phyloP scores from a whole-genome alignment of 2,329 filamentous ascomycete species.

The Pleomassaria siparia region DNA sequence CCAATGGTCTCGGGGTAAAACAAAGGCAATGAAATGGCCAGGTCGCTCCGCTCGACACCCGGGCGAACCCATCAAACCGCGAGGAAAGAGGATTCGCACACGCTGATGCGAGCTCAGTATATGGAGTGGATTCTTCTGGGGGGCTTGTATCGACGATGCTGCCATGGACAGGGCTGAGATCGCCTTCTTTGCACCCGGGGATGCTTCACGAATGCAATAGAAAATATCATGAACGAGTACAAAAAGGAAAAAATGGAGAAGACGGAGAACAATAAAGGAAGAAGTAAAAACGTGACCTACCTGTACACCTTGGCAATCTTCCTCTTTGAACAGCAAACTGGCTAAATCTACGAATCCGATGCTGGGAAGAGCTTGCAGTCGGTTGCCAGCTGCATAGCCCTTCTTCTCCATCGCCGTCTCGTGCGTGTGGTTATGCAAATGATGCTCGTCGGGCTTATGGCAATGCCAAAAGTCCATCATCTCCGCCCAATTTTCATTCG shows the following conservation, averaged over 20 bases:
- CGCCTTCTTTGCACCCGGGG: slow-evolving; percentile 59
- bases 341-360: slow-evolving; percentile 80
- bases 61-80: slow-evolving; percentile 31
- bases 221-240: too few species aligned
- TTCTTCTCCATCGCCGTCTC: slow-evolving; percentile 41
- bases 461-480: slow-evolving; percentile 99
- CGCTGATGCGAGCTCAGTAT: slow-evolving; percentile 22
- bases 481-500: slow-evolving; percentile 97
- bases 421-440: slow-evolving; percentile 55
- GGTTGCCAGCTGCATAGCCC: slow-evolving; percentile 82
- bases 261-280: slow-evolving; percentile 1
- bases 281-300: slow-evolving; percentile 40
- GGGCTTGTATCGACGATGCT: slow-evolving; percentile 61
- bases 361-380: slow-evolving; percentile 65
- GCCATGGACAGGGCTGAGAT: slow-evolving; percentile 48
- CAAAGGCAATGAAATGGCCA: slow-evolving; percentile 36
- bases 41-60: slow-evolving; percentile 28
- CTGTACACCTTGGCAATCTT: slow-evolving; percentile 61
- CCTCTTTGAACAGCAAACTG: slow-evolving; percentile 69
- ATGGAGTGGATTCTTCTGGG: slow-evolving; percentile 50
- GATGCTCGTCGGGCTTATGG: slow-evolving; percentile 76
- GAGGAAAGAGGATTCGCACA: slow-evolving; percentile 31
- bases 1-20: slow-evolving; percentile 32
- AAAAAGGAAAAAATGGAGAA: slow-evolving; percentile 1
- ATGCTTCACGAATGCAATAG: not conserved